Evolutionary conservation across 371 early-diverging fungal species (phyloP), one percentile per base, ranked within the genome.

Genomic region (Actinomortierella wolfii): DNA sequence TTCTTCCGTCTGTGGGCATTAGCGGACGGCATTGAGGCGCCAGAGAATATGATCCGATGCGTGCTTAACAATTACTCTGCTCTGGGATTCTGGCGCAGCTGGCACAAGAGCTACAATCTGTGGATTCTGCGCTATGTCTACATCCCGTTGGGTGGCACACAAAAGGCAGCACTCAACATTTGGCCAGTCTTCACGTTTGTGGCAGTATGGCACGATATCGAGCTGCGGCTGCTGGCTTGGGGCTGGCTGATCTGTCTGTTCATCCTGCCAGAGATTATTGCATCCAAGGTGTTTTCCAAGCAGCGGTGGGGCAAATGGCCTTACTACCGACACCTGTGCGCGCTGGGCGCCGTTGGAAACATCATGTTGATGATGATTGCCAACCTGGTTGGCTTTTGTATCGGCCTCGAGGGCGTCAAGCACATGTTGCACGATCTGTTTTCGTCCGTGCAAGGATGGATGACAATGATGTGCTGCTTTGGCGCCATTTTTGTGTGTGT

Each of bases 171-270:
- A 4, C 79, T 86, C 74, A 94, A 92, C 71, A 86, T 90, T 47
- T 92, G 88, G 79, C 76, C 89, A 0, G 83, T 92, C 0, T 97
- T 97, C 70, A 94, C 96, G 0, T 97, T 96, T 84, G 97, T 97
- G 14, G 97, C 97, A 2, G 57, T 96, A 6, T 97, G 97, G 97
- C 97, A 97, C 78, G 97, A 97, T 63, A 88, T 94, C 49, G 80
- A 89, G n/a, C 62, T 94, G 57, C 82, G 83, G 28, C 74, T 97
- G 18, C 67, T 96, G 56, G 91, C 92, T 8, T 97, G 97, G 97
- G 94, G 93, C 7, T 96, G 97, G 97, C 75, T 96, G 13, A 90
- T 97, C 43, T 85, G 84, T 3, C 59, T 94, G 24, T 89, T 95
- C 57, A 84, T 97, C 29, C 43, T 95, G 46, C 97, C 97, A 2